Percentiles rank a stretch among this genome's conserved stretches.
phyloP scores from a whole-genome alignment of 1,139 yeast species.

The Suhomyces chickasaworum region DNA sequence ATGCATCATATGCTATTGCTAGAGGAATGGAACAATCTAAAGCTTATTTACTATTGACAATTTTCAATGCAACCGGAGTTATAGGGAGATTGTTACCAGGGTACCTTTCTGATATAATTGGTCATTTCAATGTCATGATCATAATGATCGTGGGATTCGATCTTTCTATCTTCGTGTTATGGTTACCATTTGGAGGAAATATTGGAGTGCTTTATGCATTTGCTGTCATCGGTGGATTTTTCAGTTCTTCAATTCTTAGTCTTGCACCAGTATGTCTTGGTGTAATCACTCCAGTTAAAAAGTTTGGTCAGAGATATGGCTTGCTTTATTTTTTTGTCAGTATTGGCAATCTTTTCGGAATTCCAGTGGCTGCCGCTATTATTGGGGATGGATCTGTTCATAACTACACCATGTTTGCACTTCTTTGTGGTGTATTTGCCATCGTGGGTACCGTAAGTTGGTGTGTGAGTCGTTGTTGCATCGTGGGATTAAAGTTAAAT shows the following conservation, averaged over 20 bases:
- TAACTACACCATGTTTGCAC: constrained; percentile 37
- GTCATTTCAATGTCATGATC: constrained; percentile 43
- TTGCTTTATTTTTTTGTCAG: constrained; percentile 42
- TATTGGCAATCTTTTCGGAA: constrained; percentile 42
- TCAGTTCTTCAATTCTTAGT: constrained; percentile 32
- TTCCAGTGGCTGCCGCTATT: constrained; percentile 49
- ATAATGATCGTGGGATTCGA: constrained; percentile 35
- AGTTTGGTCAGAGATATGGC: constrained; percentile 47
- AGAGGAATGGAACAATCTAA: constrained; percentile 41
- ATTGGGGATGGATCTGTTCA: constrained; percentile 35
- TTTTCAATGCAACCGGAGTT: constrained; percentile 44
- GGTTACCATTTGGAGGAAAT: constrained; percentile 44
- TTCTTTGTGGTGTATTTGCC: constrained; percentile 38
- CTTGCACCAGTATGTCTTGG: constrained; percentile 46
- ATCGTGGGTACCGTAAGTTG: constrained; percentile 34
- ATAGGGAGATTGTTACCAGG: constrained; percentile 45
- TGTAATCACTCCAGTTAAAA: constrained; percentile 39
- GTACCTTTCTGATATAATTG: constrained; percentile 38
- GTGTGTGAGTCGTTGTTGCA: constrained; percentile 33
- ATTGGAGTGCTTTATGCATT: constrained; percentile 36
- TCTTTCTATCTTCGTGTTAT: constrained; percentile 35
- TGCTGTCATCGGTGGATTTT: constrained; percentile 39
- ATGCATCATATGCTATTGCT: constrained; percentile 46
- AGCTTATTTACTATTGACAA: constrained; percentile 39
- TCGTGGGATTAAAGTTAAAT: constrained; percentile 37